Base-by-base conservation (phyloP, 805 yeast species). In the Huiozyma naganishii region DNA sequence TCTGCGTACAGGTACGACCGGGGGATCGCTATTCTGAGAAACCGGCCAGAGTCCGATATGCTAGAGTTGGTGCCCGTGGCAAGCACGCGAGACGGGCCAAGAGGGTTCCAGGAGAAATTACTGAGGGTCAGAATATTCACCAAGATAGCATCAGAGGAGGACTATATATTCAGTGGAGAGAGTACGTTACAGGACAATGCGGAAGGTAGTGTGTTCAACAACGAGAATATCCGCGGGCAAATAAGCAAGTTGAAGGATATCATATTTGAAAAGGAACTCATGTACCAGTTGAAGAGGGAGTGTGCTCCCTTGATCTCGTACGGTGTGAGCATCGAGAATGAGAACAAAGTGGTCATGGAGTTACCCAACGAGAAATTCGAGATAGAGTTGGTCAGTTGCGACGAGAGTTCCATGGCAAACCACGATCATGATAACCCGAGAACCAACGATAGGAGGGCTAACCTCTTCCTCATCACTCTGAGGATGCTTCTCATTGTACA, bases 211-310 rank as follows among this genome's bases (percentile, higher is more conserved):
- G 49, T 46, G 29, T 58, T 52, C 37, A 52, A 61, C 23, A 37
- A 40, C 28, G 50, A 46, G 29, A 64, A 71, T 9, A 72, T 80
- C 17, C 70, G 72, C 40, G 73, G 72, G 27, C 80, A 76, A 52
- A 76, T 90, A 28, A 71, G 74, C 33, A 74, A 66, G 41, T 88
- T 94, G 0, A 71, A 96, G 39, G 79, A 74, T 49, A 75, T 77
- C 46, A 68, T 89, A 6, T 90, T 90, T 65, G 97, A 90, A 57
- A 92, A 85, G 55, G 97, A 90, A 60, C 68, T 90, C 43, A 86
- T 86, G 66, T 77, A 76, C 60, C 88, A 81, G 52, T 63, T 90
- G 44, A 71, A 80, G 27, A 76, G 79, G 49, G 98, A 90, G 61
- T 86, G 95, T 1, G 72, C 80, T 29, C 58, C 70, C 6, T 66